Evolutionary conservation across 2,329 filamentous ascomycete genomes (phyloP), one percentile per base, ranked within the genome.

Genomic region (Colletotrichum gigasporum): DNA sequence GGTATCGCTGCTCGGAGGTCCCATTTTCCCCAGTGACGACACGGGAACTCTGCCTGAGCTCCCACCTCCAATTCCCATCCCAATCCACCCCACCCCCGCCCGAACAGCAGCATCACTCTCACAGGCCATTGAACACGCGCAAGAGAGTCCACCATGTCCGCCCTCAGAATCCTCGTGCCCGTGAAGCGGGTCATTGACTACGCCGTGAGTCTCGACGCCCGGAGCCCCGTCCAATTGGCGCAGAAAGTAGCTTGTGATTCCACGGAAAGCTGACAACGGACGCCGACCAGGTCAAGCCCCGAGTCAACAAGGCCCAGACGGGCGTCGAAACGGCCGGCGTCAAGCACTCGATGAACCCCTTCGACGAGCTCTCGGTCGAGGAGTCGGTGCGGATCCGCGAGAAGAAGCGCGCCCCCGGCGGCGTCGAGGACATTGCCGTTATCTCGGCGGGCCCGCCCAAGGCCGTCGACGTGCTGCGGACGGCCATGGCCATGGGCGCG

Each of bases 311-410:
- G 78, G 80, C 87, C 72, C 85, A 87, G 80, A 97, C 95, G 66
- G 95, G 89, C 75, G 91, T 99, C 80, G 95, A 97, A 81, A 97
- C 92, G 58, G 86, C 90, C 69, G 92, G 92, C 71, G 94, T 98
- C 74, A 98, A 98, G 82, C 95, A 98, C 86, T 94, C 91, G 77
- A 95, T 99, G 88, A 99, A 98, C 85, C 96, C 96, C 18, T 99
- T 99, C 82, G 96, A 99, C 84, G 96, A 99, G 80, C 92, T 99
- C 74, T 96, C 94, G 42, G 90, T 99, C 78, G 96, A 99, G 82
- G 96, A 98, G 83, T 93, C 94, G 53, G 92, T 97, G 53, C 93
- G 93, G 39, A 91, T 99, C 75, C 94, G 96, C 78, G 95, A 98
- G 79, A 91, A 92, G 83, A 91, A 92, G 79, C 79, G 81, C 59